These are phyloP conservation scores for Sporopachydermia lactativora DNA, from an alignment of 805 yeast genomes.

Conservation along the genomic window DNA sequence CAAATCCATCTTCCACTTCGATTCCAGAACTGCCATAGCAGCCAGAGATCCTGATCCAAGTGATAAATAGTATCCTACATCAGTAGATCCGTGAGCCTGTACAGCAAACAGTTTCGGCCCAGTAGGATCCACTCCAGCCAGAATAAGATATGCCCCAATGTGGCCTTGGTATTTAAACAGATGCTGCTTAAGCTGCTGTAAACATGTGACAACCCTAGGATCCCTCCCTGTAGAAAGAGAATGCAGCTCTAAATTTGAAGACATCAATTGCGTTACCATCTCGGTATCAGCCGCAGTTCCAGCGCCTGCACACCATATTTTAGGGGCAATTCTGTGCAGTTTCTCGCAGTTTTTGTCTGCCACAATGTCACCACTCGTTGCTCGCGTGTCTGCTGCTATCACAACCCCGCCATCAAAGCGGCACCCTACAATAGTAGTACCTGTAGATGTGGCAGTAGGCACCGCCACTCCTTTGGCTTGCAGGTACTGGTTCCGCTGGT, in stretches of 20 bases:
- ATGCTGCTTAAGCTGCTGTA: conserved; percentile 90
- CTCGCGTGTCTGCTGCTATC: conserved; percentile 93
- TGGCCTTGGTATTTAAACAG: conserved; percentile 95
- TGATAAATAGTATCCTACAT: conserved; percentile 84
- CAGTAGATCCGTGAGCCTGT: conserved; percentile 97
- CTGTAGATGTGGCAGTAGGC: conserved; percentile 92
- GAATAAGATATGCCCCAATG: conserved; percentile 91
- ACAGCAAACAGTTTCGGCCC: conserved; percentile 88
- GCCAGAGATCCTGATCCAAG: conserved; percentile 96
- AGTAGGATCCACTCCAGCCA: conserved; percentile 96
- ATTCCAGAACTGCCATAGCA: conserved; percentile 94
- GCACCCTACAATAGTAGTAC: conserved; percentile 98
- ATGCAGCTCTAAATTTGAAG: conserved; percentile 85
- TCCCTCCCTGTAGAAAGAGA: conserved; percentile 68
- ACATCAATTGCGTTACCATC: conserved; percentile 88
- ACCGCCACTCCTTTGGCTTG: conserved; percentile 57
- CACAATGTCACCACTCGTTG: conserved; percentile 90
- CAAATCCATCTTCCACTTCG: conserved; percentile 69
- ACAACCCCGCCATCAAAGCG: conserved; percentile 89
- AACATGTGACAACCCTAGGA: conserved; percentile 88
- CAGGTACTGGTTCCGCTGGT: conserved; percentile 72
- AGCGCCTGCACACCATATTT: conserved; percentile 99
- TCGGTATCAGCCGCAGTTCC: conserved; percentile 99
- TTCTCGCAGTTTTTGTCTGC: conserved; percentile 98
- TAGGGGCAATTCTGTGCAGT: conserved; percentile 77